These are phyloP conservation scores for Tuber indicum DNA, from an alignment of 495 filamentous ascomycete genomes.

Conservation along the genomic window DNA sequence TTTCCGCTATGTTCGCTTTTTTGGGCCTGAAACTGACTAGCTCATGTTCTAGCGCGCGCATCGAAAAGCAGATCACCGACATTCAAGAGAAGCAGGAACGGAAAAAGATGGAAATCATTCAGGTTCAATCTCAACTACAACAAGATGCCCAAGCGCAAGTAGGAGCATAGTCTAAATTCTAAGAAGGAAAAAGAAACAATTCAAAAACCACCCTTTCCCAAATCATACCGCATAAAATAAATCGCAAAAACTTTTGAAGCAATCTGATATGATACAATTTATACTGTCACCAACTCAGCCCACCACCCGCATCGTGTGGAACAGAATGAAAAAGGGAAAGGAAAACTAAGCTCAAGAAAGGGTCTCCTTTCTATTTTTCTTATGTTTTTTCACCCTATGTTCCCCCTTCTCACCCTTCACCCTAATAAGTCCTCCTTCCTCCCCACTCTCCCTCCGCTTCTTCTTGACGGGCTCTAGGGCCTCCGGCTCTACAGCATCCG, in stretches of 20 bases:
- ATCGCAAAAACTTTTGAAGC: background rate
- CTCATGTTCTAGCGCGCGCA: slow-evolving; percentile 56
- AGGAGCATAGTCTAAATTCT: background rate
- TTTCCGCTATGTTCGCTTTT: background rate
- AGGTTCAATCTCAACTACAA: slow-evolving; percentile 29
- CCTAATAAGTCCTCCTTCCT: slow-evolving; percentile 16
- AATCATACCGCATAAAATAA: slow-evolving; percentile 19
- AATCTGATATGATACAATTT: background rate
- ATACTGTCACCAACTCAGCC: background rate
- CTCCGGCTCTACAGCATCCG: slow-evolving; percentile 13
- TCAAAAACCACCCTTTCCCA: background rate
- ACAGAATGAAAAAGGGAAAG: background rate
- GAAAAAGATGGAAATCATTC: slow-evolving; percentile 58
- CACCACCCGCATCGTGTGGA: background rate
- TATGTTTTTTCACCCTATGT: slow-evolving; percentile 28
- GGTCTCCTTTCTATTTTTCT: slow-evolving; percentile 14
- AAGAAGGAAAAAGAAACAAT: background rate
- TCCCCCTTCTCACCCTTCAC: slow-evolving; percentile 3
- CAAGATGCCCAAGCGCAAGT: background rate
- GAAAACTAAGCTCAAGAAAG: background rate
- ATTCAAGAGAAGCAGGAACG: slow-evolving; percentile 74
- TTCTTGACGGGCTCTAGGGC: slow-evolving; percentile 7
- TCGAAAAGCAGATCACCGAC: slow-evolving; percentile 73
- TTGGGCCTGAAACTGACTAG: slow-evolving; percentile 14
- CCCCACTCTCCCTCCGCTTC: background rate